Evolutionary conservation across 495 filamentous ascomycete genomes (phyloP), one percentile per base, ranked within the genome.

Genomic region (Lasiosphaeria hispida): DNA sequence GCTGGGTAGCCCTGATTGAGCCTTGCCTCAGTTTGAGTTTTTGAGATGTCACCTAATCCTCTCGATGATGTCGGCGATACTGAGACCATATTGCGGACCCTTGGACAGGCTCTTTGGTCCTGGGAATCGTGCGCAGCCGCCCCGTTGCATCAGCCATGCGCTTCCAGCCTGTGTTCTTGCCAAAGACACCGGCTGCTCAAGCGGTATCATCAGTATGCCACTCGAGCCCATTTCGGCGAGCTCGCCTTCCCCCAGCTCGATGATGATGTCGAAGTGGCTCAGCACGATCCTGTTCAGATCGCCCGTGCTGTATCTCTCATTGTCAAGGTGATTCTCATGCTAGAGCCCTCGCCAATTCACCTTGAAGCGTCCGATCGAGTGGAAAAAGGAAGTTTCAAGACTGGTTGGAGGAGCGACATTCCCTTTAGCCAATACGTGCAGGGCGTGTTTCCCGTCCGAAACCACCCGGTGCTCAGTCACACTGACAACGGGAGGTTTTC

Each of bases 391-490:
- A 39, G 38, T 30, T 44, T 43, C 19, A 11, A 19, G 38, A 42
- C 19, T 35, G 11, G 19, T 33, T 54, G 51, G 51, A 44, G 19
- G 37, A 19, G 19, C 38, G 37, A 54, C 37, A 23, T 54, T 43
- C 11, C 39, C 17, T 54, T 54, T 33, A 54, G 38, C 38, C 34
- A 43, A 19, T 54, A 54, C 38, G 7, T 54, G 37, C 51, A 54
- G 36, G 18, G 19, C 37, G 11, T 54, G 4, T 54, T 54, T 34
- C 51, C 51, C 38, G 11, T 34, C 15, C 8, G 15, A 23, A 44
- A 54, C 39, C 51, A 54, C 35, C 18, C 51, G 39, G 36, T 54
- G 8, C 51, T 54, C 3, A 43, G 51, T 33, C 36, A 54, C 17
- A 33, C 8, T n/a, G 38, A 54, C 38, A 54, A 44, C 39, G 51